A percentile compares a stretch with the other conserved stretches of the same genome.
Evolutionary conservation across 345 rosid genomes (phyloP).

Genomic region (Psidium friedrichsthalianum): DNA sequence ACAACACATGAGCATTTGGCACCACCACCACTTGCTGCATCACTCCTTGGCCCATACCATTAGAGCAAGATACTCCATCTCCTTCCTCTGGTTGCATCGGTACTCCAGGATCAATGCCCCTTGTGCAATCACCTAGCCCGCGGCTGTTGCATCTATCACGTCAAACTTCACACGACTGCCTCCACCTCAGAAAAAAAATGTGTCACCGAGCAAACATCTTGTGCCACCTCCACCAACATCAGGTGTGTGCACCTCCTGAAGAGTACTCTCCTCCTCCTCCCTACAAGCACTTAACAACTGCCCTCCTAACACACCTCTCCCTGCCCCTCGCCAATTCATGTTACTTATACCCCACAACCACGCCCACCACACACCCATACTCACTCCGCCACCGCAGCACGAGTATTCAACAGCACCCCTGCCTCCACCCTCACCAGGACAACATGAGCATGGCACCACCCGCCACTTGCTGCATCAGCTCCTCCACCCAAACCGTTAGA

Average conservation of each 20-base stretch:
- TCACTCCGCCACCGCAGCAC: too few relatives aligned
- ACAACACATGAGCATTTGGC: neutral
- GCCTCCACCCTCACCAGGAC: slow-evolving; percentile 4
- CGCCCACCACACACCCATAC: neutral
- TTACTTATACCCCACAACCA: neutral
- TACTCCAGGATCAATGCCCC: slow-evolving; percentile 1
- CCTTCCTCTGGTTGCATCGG: neutral
- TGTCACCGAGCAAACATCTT: neutral
- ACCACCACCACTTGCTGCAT: slow-evolving; percentile 5
- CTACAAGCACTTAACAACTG: neutral
- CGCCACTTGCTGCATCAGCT: slow-evolving; percentile 5
- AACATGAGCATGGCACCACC: neutral
- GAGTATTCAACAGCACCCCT: neutral
- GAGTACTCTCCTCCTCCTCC: neutral
- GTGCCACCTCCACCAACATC: slow-evolving; percentile 8
- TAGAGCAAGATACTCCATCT: neutral
- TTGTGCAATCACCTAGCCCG: neutral
- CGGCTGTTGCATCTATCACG: neutral
- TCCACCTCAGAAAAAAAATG: slow-evolving; percentile 1
- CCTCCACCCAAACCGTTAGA: slow-evolving; percentile 15
- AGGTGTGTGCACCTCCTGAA: neutral
- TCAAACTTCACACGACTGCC: neutral
- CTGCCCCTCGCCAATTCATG: neutral
- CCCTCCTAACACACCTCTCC: neutral
- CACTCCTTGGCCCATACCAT: slow-evolving; percentile 11